Percentiles rank a stretch among this genome's conserved stretches.
phyloP scores from a whole-genome alignment of 2,329 filamentous ascomycete species.

The Cercospora sp. region DNA sequence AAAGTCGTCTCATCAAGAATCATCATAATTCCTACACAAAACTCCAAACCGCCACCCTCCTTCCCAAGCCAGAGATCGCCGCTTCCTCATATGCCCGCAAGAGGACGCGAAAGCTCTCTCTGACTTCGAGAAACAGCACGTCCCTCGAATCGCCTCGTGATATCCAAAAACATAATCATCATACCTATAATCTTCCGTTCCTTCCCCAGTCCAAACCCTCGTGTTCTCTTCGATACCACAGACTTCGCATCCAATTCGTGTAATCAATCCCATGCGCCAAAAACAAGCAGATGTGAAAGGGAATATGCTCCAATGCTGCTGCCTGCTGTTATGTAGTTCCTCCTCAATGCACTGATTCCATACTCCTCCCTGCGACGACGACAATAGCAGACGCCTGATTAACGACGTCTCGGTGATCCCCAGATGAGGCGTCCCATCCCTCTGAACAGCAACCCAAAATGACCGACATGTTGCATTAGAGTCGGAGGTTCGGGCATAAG shows the following conservation, averaged over 20 bases:
- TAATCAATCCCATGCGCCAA: background rate
- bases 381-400: background rate
- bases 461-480: slow-evolving; percentile 15
- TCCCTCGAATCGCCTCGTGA: background rate
- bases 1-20: background rate
- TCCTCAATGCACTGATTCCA: background rate
- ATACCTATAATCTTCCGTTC: background rate
- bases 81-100: background rate
- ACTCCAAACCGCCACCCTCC: background rate
- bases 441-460: slow-evolving; percentile 12
- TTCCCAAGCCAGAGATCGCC: background rate
- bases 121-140: background rate
- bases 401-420: background rate
- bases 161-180: background rate
- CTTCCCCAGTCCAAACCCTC: background rate
- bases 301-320: slow-evolving; percentile 1
- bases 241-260: background rate
- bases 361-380: background rate
- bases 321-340: background rate
- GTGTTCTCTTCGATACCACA: background rate
- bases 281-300: background rate
- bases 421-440: slow-evolving; percentile 19
- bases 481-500: slow-evolving; percentile 13
- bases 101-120: background rate
- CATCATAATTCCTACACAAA: background rate